Percentiles rank a stretch among this genome's conserved stretches.
phyloP scores from a whole-genome alignment of 2,329 filamentous ascomycete genomes.

The Delphinella strobiligena region DNA sequence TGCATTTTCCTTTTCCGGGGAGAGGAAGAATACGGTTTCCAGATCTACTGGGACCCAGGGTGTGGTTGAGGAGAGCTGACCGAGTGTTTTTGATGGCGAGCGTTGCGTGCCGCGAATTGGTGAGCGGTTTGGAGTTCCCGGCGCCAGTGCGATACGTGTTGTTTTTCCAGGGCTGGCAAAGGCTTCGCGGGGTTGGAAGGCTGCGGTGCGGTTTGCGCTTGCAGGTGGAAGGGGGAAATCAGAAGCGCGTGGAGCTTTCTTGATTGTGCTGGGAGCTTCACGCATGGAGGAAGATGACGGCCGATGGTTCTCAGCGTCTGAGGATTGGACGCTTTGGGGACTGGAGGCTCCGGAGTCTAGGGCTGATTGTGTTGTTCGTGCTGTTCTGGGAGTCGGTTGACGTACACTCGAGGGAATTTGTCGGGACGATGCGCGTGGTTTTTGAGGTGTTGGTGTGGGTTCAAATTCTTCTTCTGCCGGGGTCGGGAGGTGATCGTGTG shows the following conservation, averaged over 20 bases:
- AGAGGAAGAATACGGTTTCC: slow-evolving; percentile 52
- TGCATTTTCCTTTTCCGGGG: slow-evolving; percentile 26
- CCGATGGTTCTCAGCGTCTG: slow-evolving; percentile 68
- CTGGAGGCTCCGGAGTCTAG: slow-evolving; percentile 51
- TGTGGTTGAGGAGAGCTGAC: slow-evolving; percentile 38
- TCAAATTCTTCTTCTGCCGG: slow-evolving; percentile 24
- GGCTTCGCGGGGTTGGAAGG: slow-evolving; percentile 5
- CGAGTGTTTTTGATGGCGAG: slow-evolving; percentile 33
- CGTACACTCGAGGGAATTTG: slow-evolving; percentile 1
- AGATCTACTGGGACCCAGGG: slow-evolving; percentile 68
- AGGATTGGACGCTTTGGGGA: slow-evolving; percentile 51
- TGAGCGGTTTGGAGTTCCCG: slow-evolving; percentile 25
- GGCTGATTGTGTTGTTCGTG: slow-evolving; percentile 32
- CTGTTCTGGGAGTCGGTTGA: slow-evolving; percentile 1
- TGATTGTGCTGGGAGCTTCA: slow-evolving; percentile 2
- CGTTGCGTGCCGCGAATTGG: slow-evolving; percentile 9
- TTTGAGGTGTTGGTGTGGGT: slow-evolving; percentile 19
- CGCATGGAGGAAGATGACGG: slow-evolving; percentile 42
- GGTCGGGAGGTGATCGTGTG: slow-evolving; percentile 4
- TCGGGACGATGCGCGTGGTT: slow-evolving; percentile 9
- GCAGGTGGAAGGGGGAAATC: slow-evolving; percentile 16
- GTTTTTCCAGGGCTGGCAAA: slow-evolving; percentile 20
- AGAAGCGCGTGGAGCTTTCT: slow-evolving; percentile 10
- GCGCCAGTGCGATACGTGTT: slow-evolving; percentile 29
- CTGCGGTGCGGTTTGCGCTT: slow-evolving; percentile 17